Base-by-base conservation (phyloP, 139 green algal genomes). In the Chlorella sp. region DNA sequence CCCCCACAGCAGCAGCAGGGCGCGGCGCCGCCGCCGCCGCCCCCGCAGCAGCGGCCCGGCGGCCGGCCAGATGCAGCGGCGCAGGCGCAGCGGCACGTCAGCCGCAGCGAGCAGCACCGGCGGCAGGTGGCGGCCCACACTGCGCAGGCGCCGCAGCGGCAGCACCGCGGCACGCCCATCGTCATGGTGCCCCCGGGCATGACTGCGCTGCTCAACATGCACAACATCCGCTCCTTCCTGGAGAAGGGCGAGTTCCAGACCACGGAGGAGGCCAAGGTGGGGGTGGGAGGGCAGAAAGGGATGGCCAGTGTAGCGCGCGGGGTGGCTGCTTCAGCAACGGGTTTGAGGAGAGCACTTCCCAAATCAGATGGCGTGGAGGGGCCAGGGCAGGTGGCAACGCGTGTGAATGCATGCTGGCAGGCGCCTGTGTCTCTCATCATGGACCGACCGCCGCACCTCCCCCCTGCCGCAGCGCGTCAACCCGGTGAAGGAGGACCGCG, bases 161-260 rank as follows among this genome's bases (percentile, higher is more conserved):
- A 74, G 41, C 81, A 28, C 28, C 69, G 34, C 0, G 69, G 70
- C 55, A 81, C 85, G 26, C 92, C 92, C 36, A 92, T 95, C 56
- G 93, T 95, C 55, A 82, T 95, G n/a, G 93, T 95, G 39, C 92
- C 92, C 0, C 83, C 86, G 11, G 92, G 80, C n/a, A 63, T 87
- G 20, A 88, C 84, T 41, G 84, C 92, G 7, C 67, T 93, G 47
- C 51, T 95, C 56, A 95, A 93, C 73, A 96, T 94, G 82, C 94
- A 89, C 91, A 95, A 95, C 64, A 81, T 80, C 26, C 44, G 23
- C 60, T 28, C 62, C 4, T 93, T 95, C 30, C 78, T 95, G 70
- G 90, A 95, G 83, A 36, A 88, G 20, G 91, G 92, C 17, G 30
- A 36, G n/a, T 95, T 89, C 86, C 62, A 69, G n/a, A 79, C 82